Conservation (phyloP, 2,329 filamentous ascomycete species). For the Dactylellina leptospora region DNA sequence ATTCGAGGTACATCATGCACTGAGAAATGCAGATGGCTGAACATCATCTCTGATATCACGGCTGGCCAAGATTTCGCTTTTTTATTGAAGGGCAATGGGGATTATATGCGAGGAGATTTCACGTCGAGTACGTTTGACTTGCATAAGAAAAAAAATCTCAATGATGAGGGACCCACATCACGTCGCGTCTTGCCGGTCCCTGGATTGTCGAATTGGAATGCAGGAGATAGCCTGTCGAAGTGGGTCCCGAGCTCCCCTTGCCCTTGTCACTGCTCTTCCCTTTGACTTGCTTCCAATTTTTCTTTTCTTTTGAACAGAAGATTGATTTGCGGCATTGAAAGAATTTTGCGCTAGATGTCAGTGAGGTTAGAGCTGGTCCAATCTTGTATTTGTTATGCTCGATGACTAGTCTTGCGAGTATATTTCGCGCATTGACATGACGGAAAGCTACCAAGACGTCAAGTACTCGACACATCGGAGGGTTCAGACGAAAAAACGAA, state of each 20-base stretch:
- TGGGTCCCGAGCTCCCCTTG: constrained; percentile 51
- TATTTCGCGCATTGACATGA: constrained; percentile 14
- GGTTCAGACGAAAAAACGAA: constrained; percentile 46
- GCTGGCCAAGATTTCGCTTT: neutral
- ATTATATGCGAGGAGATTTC: neutral
- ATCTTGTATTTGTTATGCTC: neutral
- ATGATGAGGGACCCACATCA: constrained; percentile 28
- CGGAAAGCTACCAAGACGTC: constrained; percentile 13
- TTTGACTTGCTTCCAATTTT: neutral
- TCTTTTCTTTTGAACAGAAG: constrained; percentile 3
- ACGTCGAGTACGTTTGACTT: constrained; percentile 26
- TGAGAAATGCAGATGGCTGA: constrained; percentile 43
- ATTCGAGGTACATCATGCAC: constrained; percentile 28
- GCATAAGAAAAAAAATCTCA: constrained; percentile 35
- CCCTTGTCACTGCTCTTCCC: constrained; percentile 17
- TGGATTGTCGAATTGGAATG: constrained; percentile 54
- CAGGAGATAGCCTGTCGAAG: constrained; percentile 42
- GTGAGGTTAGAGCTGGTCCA: constrained; percentile 9
- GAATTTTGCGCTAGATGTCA: constrained; percentile 36
- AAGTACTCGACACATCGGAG: constrained; percentile 17
- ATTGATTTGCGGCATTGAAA: too few relatives aligned
- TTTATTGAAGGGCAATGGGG: neutral
- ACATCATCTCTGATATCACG: constrained; percentile 34
- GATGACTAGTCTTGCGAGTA: constrained; percentile 26
- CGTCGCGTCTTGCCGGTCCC: constrained; percentile 53